Evolutionary conservation across 805 yeast species (phyloP), one percentile per base, ranked within the genome.

Genomic region (Lachancea sp.): DNA sequence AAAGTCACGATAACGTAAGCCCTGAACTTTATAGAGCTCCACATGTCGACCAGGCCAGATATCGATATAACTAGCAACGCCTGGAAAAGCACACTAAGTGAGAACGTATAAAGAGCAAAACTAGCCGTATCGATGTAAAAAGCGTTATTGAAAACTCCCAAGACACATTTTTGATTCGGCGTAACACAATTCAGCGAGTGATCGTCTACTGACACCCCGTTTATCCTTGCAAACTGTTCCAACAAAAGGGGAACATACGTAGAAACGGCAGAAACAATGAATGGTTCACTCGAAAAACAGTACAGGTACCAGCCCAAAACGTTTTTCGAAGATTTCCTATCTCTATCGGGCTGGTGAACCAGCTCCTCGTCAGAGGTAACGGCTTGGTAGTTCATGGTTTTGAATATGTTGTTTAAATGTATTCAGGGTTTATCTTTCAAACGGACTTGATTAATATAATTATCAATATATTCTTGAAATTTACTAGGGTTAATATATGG

Each of bases 261-360:
- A 0, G 90, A 82, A 5, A 85, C 82, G 2, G 84, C 89, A 33
- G 86, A 79, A 7, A 85, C 93, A 3, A 83, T 74, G 57, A 84
- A 85, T 0, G 93, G 93, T 59, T 85, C 95, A 17, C 85, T 78
- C 1, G 90, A 89, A 74, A 85, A 81, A 2, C 82, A 70, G 51
- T 79, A 81, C 6, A 81, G 66, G 57, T 79, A 79, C 90, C 90
- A 78, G 3, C 90, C 91, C 30, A 70, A 52, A 2, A 81, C 69
- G 30, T 63, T 55, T 25, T 60, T 55, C 4, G 73, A 62, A 0
- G 77, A 70, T 36, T 42, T 52, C 31, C 27, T 49, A 18, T 39
- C 31, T 30, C 38, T 22, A 27, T 34, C 17, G 6, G 33, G 38
- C 9, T 33, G 25, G 34, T 20, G n/a, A 3, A 20, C 22, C 18